Evolutionary conservation across 495 filamentous ascomycete species (phyloP).

Genomic region (Choiromyces venosus): DNA sequence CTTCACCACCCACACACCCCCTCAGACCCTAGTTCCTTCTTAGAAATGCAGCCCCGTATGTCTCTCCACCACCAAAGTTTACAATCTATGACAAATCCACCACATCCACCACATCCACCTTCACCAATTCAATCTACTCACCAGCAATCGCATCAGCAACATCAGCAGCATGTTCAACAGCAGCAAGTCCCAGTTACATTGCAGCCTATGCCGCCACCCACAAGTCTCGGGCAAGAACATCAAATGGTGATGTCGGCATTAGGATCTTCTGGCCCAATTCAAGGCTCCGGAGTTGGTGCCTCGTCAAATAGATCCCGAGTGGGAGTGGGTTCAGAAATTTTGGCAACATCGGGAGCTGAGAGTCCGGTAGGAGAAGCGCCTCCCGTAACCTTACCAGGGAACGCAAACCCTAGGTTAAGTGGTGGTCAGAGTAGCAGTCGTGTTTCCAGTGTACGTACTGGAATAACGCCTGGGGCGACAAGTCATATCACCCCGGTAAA

Average conservation of each 20-base stretch:
- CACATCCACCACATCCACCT: conserved; percentile 18
- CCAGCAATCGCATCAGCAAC: conserved; percentile 26
- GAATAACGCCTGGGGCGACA: conserved; percentile 55
- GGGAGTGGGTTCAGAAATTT: background rate
- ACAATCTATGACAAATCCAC: background rate
- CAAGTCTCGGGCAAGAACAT: background rate
- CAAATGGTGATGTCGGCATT: background rate
- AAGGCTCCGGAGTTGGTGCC: background rate
- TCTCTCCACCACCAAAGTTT: background rate
- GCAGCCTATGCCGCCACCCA: conserved; percentile 32
- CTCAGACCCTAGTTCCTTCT: background rate
- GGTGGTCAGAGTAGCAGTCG: conserved; percentile 69
- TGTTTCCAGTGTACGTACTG: conserved; percentile 63
- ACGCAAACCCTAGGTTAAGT: background rate
- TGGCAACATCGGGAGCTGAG: background rate
- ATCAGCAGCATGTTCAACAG: conserved; percentile 26
- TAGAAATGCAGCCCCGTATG: background rate
- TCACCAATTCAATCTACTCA: conserved; percentile 16
- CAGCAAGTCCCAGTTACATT: conserved; percentile 31
- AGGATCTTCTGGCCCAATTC: background rate
- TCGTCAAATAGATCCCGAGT: background rate
- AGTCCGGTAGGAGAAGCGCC: background rate
- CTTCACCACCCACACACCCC: conserved; percentile 19
- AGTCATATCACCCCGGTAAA: conserved; percentile 82
- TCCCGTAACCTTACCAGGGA: background rate